Percentiles rank a stretch among this genome's conserved stretches.
These are phyloP conservation scores for Vanrija sp. DNA, from an alignment of 1,284 basidiomycete species.

Conservation along the genomic window DNA sequence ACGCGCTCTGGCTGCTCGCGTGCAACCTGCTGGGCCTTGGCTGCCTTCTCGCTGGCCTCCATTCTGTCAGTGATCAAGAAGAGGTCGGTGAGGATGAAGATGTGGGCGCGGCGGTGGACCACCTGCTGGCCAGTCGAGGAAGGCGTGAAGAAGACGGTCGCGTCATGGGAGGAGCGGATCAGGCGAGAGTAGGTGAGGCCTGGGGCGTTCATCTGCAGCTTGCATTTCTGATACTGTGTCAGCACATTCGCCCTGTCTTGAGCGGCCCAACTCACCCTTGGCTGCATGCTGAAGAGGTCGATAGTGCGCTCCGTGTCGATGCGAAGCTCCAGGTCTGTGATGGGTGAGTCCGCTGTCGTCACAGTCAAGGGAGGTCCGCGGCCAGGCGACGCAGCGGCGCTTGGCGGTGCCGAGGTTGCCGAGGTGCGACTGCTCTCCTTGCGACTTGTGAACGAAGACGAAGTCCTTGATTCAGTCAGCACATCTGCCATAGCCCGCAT, in stretches of 20 bases:
- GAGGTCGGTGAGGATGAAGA: slow-evolving; percentile 88
- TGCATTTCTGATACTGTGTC: slow-evolving; percentile 63
- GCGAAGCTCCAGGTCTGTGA: slow-evolving; percentile 74
- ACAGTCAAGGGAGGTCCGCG: slow-evolving; percentile 19
- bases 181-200: slow-evolving; percentile 74
- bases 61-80: slow-evolving; percentile 85
- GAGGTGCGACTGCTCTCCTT: slow-evolving; percentile 38
- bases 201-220: slow-evolving; percentile 83
- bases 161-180: slow-evolving; percentile 70
- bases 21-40: slow-evolving; percentile 42
- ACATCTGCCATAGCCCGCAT: not conserved
- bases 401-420: slow-evolving; percentile 36
- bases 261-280: slow-evolving; percentile 61
- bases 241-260: not conserved
- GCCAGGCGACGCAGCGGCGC: slow-evolving; percentile 36
- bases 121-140: slow-evolving; percentile 68
- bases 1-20: slow-evolving; percentile 44
- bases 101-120: slow-evolving; percentile 69
- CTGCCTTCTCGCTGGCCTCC: slow-evolving; percentile 59
- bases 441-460: slow-evolving; percentile 43
- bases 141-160: slow-evolving; percentile 73
- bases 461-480: slow-evolving; percentile 25
- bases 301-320: slow-evolving; percentile 74
- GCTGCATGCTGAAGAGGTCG: slow-evolving; percentile 94
- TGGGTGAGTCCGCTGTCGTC: slow-evolving; percentile 48